Percentiles rank a stretch among this genome's conserved stretches.
These are phyloP conservation scores for Cladophialophora chaetospira DNA, from an alignment of 2,329 filamentous ascomycete species.

Conservation along the genomic window DNA sequence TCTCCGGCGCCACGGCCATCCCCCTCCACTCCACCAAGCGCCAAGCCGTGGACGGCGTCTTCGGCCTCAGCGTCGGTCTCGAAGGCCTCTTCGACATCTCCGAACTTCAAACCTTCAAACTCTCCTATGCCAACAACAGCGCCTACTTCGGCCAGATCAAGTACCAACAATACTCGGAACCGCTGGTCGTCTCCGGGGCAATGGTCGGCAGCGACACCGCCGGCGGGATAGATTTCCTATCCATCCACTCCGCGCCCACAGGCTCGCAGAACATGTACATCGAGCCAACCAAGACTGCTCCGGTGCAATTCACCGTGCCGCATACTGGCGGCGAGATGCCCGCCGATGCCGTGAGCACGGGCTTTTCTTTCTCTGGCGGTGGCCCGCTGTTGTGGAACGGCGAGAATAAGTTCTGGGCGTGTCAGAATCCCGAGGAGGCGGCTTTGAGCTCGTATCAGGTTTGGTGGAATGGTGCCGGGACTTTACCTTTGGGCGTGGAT, in stretches of 20 bases:
- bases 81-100: constrained; percentile 13
- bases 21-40: no score
- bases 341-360: no score
- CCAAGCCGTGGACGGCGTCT: no score
- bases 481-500: no score
- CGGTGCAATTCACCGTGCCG: constrained; percentile 19
- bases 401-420: no score
- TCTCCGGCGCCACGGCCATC: no score
- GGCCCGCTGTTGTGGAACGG: no score
- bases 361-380: no score
- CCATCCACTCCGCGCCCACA: constrained; percentile 18
- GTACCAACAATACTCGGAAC: constrained; percentile 22
- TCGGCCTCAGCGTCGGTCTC: constrained; percentile 1
- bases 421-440: no score
- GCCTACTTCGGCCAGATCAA: constrained; percentile 22
- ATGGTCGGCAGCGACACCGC: constrained; percentile 7
- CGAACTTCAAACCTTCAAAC: constrained; percentile 7
- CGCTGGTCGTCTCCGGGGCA: constrained; percentile 12
- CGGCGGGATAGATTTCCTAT: constrained; percentile 14
- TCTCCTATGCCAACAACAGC: constrained; percentile 24
- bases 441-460: no score
- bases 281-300: constrained; percentile 4
- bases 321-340: no score
- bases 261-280: constrained; percentile 20
- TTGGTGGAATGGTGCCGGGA: no score